Evolutionary conservation across 305 asterid genomes (phyloP), one percentile per base, ranked within the genome.

Genomic region (Ilex paraguariensis): DNA sequence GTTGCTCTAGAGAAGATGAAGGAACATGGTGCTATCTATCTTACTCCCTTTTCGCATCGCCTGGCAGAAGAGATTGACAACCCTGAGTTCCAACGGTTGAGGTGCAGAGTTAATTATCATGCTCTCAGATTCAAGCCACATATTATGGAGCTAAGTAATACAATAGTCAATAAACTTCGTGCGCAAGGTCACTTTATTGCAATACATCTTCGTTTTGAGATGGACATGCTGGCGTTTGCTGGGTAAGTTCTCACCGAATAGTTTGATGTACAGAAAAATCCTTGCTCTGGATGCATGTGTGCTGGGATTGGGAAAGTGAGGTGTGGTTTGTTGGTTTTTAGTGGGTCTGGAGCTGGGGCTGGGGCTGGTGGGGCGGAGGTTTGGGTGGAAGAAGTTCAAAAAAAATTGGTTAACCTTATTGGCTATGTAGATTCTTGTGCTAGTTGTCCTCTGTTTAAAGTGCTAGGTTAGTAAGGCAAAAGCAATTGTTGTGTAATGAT

Each of bases 181-280:
- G 79, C 81, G 51, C 90, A 89, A 73, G 97, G 97, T 64, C 98
- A 82, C 78, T 89, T 92, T 81, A 84, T 92, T 95, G 80, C 98
- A 54, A 89, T 92, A 67, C 98, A 92, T 81, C 98, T 92, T 71
- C 96, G 98, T 55, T 92, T 92, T 70, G 98, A 92, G 87, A 87
- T 87, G 97, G 97, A 92, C 82, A 92, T 92, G 98, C 90, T 92
- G 70, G 73, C 96, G 70, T 92, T 92, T 82, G 98, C 98, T 70
- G 97, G 98, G 98, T 92, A 78, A 67, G 85, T 73, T 45, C 28
- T 21, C 42, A 36, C 42, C 6, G 2, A 36, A 36, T 36, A 36
- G 9, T 36, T 36, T 36, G 42, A 36, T 8, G 9, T 4, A 36
- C 42, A 36, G 42, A 36, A 36, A 36, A 21, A 36, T 36, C 0